Evolutionary conservation across 495 filamentous ascomycete species (phyloP).

Genomic region (Penicillium goetzii): DNA sequence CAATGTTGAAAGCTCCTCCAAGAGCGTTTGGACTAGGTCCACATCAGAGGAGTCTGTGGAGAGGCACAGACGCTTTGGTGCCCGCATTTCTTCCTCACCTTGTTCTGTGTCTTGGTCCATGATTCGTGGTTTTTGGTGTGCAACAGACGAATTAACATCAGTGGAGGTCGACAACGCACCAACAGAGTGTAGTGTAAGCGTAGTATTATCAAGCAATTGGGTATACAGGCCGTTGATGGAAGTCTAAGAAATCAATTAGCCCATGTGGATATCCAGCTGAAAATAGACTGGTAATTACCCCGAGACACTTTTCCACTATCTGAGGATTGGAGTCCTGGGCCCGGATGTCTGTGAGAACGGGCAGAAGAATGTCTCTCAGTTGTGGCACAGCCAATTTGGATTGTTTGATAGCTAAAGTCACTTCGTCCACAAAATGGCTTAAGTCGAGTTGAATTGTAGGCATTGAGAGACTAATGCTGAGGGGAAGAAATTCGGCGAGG

Average conservation of each 20-base stretch:
- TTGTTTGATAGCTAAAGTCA: constrained; percentile 14
- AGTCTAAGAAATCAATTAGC: constrained; percentile 31
- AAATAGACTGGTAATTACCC: constrained; percentile 27
- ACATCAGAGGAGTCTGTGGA: constrained; percentile 6
- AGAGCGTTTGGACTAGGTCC: constrained; percentile 27
- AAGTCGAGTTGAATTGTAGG: constrained; percentile 35
- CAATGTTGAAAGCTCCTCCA: constrained; percentile 22
- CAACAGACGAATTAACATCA: neutral
- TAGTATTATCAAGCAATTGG: constrained; percentile 8
- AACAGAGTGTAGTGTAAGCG: neutral
- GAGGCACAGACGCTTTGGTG: constrained; percentile 37
- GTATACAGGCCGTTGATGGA: constrained; percentile 26
- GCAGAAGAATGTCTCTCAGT: constrained; percentile 30
- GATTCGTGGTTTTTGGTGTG: constrained; percentile 16
- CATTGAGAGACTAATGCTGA: constrained; percentile 22
- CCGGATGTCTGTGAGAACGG: constrained; percentile 32
- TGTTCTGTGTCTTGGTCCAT: constrained; percentile 13
- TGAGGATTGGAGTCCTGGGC: constrained; percentile 17
- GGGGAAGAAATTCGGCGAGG: constrained; percentile 33
- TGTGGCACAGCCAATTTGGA: constrained; percentile 19
- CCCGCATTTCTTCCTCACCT: constrained; percentile 19
- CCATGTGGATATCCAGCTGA: neutral
- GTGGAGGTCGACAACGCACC: neutral
- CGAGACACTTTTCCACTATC: constrained; percentile 31
- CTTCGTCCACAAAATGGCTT: constrained; percentile 32